Evolutionary conservation across 441 rosid genomes (phyloP).

Genomic region (Brassica balearica): DNA sequence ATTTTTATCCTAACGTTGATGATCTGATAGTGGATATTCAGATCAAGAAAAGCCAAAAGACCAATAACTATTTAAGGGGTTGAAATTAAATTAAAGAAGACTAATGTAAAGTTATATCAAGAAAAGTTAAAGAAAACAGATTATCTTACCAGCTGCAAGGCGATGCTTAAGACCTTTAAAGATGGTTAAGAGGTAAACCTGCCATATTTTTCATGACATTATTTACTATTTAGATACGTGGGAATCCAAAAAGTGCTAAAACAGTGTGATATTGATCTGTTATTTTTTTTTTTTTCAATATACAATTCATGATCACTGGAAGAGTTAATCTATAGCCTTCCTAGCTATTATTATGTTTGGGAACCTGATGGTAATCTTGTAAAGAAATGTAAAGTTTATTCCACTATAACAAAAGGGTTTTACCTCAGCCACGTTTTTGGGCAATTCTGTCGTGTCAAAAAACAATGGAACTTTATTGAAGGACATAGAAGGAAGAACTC

Average conservation of each 20-base stretch:
- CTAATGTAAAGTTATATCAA: not conserved
- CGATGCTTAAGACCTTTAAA: constrained; percentile 92
- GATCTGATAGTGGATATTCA: too few species aligned
- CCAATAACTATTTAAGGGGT: too few species aligned
- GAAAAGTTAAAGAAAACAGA: constrained; percentile 17
- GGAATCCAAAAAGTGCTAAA: constrained; percentile 2
- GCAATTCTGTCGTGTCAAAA: constrained; percentile 69
- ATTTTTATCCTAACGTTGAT: too few species aligned
- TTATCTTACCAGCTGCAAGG: constrained; percentile 87
- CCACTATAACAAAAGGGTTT: constrained; percentile 17
- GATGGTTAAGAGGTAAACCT: constrained; percentile 87
- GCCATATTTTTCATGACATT: constrained; percentile 31
- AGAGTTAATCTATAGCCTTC: constrained; percentile 1
- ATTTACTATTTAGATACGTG: constrained; percentile 5
- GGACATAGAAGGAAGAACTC: constrained; percentile 69
- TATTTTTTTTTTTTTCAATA: not conserved
- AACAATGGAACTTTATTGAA: constrained; percentile 68
- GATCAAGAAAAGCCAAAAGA: too few species aligned
- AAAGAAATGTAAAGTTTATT: not conserved
- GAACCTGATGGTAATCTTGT: constrained; percentile 14
- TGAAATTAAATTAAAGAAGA: not conserved
- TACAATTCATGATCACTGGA: not conserved
- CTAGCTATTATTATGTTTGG: not conserved
- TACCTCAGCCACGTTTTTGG: constrained; percentile 70
- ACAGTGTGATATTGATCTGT: not conserved